Percentiles rank a stretch among this genome's conserved stretches.
Conservation (phyloP, 2,329 filamentous ascomycete species). For the Claviceps africana region DNA sequence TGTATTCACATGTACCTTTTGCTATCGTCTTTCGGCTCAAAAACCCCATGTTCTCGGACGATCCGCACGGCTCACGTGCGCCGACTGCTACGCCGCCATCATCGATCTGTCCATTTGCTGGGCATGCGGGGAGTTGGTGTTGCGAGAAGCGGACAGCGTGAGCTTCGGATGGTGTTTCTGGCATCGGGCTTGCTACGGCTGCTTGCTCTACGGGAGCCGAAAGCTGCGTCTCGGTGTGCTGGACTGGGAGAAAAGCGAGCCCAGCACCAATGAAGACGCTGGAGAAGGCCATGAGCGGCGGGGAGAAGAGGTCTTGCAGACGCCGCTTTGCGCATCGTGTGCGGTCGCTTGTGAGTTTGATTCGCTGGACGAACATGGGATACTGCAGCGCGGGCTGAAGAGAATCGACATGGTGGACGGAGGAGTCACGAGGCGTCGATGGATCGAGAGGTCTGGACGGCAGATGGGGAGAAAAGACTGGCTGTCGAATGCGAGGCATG, state of each 20-base stretch:
- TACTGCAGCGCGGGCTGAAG: slow-evolving; percentile 28
- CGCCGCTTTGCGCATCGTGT: slow-evolving; percentile 37
- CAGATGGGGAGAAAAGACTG: no score
- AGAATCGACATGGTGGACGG: slow-evolving; percentile 31
- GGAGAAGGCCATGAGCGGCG: slow-evolving; percentile 3
- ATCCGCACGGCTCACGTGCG: slow-evolving; percentile 34
- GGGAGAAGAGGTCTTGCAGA: slow-evolving; percentile 28
- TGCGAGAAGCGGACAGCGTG: slow-evolving; percentile 38
- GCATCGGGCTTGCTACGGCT: slow-evolving; percentile 43
- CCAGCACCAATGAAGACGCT: slow-evolving; percentile 3
- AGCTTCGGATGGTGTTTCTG: slow-evolving; percentile 49
- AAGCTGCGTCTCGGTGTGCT: slow-evolving; percentile 21
- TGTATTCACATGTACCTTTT: slow-evolving; percentile 42
- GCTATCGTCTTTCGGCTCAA: slow-evolving; percentile 28
- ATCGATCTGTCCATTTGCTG: slow-evolving; percentile 41
- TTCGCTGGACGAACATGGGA: slow-evolving; percentile 13
- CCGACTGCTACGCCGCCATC: slow-evolving; percentile 30
- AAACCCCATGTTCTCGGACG: slow-evolving; percentile 29
- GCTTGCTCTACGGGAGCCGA: slow-evolving; percentile 34
- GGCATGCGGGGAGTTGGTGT: slow-evolving; percentile 42
- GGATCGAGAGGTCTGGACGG: slow-evolving; percentile 18
- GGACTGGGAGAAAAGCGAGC: slow-evolving; percentile 20
- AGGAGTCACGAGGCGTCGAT: slow-evolving; percentile 30
- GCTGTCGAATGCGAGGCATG: background rate
- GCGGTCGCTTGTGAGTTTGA: slow-evolving; percentile 26